These are phyloP conservation scores for Austropuccinia psidii DNA, from an alignment of 1,284 basidiomycete genomes.

Conservation along the genomic window DNA sequence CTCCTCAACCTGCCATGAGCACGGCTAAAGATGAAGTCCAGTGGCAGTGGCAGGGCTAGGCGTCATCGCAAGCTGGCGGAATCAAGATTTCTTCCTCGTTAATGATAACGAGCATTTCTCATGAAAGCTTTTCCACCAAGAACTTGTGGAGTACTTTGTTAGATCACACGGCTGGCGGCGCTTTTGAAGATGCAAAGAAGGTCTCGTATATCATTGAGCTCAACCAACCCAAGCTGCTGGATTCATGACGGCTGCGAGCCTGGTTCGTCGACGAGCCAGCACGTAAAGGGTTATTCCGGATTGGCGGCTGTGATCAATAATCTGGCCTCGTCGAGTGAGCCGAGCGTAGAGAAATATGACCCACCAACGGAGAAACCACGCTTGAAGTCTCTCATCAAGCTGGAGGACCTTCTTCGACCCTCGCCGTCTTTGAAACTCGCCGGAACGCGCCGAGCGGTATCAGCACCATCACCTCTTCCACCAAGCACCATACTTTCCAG, in stretches of 20 bases:
- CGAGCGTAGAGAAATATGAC: background rate
- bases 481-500: background rate
- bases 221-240: background rate
- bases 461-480: background rate
- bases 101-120: too few species aligned
- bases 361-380: background rate
- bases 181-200: background rate
- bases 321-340: background rate
- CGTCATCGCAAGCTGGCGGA: too few species aligned
- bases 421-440: slow-evolving; percentile 2
- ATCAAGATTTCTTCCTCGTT: too few species aligned
- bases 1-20: too few species aligned
- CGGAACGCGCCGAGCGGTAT: background rate
- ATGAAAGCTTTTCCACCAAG: too few species aligned
- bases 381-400: slow-evolving; percentile 10
- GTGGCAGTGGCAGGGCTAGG: too few species aligned
- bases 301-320: background rate
- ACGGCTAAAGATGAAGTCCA: too few species aligned
- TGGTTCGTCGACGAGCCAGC: background rate
- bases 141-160: too few species aligned
- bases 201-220: background rate
- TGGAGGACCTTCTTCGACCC: slow-evolving; percentile 18
- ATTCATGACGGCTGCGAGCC: background rate
- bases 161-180: too few species aligned
- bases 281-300: background rate